Evolutionary conservation across 768 basidiomycete genomes (phyloP).

Genomic region (Agaricus blazei): DNA sequence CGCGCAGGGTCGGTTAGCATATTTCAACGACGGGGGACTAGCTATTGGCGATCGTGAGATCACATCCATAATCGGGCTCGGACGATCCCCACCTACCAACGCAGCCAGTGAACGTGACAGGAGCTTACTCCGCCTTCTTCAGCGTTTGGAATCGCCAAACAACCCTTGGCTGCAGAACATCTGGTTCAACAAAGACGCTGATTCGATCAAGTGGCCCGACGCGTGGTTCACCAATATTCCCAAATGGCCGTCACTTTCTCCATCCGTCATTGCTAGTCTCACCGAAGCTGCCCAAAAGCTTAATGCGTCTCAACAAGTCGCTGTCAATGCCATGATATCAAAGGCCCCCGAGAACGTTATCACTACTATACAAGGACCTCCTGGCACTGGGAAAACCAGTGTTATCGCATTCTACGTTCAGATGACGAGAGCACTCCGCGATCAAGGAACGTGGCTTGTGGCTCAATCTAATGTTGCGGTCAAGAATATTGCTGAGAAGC

Average conservation of each 20-base stretch:
- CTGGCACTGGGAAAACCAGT: conserved; percentile 71
- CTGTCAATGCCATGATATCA: conserved; percentile 46
- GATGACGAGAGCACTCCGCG: conserved; percentile 31
- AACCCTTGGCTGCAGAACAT: conserved; percentile 49
- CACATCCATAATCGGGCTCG: conserved; percentile 33
- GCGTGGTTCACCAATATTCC: conserved; percentile 23
- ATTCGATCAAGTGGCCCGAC: conserved; percentile 33
- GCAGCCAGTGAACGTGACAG: conserved; percentile 48
- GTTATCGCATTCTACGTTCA: conserved; percentile 64
- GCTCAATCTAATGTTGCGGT: conserved; percentile 87
- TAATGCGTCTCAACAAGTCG: conserved; percentile 42
- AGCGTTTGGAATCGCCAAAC: conserved; percentile 30
- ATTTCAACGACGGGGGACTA: conserved; percentile 17
- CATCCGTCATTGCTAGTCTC: not conserved
- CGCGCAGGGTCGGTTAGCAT: conserved; percentile 31
- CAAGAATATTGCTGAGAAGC: conserved; percentile 84
- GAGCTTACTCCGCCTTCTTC: conserved; percentile 37
- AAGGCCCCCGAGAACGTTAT: conserved; percentile 27
- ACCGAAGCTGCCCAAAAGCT: conserved; percentile 17
- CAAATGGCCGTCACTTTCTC: not conserved
- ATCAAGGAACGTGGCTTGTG: conserved; percentile 67
- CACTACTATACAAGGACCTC: conserved; percentile 49
- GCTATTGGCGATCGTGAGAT: conserved; percentile 13
- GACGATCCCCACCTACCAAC: conserved; percentile 49
- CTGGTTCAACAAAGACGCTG: conserved; percentile 32